A percentile compares a stretch with the other conserved stretches of the same genome.
Conservation (phyloP, 768 basidiomycete species). For the Agrocybe chaxingu region DNA sequence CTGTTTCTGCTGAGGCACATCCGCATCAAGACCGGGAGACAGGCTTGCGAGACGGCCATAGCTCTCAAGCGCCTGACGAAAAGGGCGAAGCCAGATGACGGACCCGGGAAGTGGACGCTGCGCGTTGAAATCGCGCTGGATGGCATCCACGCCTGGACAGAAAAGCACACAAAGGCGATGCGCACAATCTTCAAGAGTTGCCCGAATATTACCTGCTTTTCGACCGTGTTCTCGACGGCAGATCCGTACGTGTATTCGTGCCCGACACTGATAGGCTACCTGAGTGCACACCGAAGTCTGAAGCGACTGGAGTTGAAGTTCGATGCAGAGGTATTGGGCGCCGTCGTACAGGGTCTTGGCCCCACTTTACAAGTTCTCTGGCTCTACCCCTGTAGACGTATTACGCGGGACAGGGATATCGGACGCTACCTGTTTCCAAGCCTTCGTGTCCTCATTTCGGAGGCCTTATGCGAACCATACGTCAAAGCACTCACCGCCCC, state of each 20-base stretch:
- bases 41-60: slow-evolving; percentile 14
- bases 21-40: slow-evolving; percentile 17
- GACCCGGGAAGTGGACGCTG: slow-evolving; percentile 14
- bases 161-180: slow-evolving; percentile 17
- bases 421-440: slow-evolving; percentile 13
- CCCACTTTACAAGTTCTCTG: slow-evolving; percentile 19
- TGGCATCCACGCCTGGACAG: slow-evolving; percentile 17
- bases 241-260: slow-evolving; percentile 10
- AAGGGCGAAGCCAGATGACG: neutral
- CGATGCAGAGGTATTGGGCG: slow-evolving; percentile 7
- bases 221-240: slow-evolving; percentile 16
- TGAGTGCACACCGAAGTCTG: slow-evolving; percentile 10
- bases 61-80: slow-evolving; percentile 3
- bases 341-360: slow-evolving; percentile 8
- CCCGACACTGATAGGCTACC: slow-evolving; percentile 2
- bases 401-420: neutral
- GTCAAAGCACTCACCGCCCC: slow-evolving; percentile 3
- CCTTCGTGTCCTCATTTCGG: slow-evolving; percentile 18
- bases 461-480: neutral
- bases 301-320: slow-evolving; percentile 20
- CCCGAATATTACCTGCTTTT: slow-evolving; percentile 22
- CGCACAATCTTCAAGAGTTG: slow-evolving; percentile 18
- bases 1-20: slow-evolving; percentile 18
- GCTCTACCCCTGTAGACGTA: slow-evolving; percentile 13
- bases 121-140: slow-evolving; percentile 23